Evolutionary conservation across 163 green algal species (phyloP).

Genomic region (Scenedesmus sp.): DNA sequence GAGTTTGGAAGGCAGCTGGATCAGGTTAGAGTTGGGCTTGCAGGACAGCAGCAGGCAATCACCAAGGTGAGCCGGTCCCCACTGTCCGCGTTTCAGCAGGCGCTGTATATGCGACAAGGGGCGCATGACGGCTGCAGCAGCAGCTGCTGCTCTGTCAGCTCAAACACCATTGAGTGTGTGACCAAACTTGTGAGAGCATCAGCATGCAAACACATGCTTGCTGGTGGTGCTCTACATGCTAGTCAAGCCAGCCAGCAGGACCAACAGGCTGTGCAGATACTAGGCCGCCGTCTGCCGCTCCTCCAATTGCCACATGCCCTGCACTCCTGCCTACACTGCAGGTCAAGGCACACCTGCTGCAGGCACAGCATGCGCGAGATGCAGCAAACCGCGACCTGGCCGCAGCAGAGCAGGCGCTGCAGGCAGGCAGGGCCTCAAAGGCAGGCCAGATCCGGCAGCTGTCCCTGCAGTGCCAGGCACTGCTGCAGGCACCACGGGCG

Average conservation of each 20-base stretch:
- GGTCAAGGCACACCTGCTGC: slow-evolving; percentile 13
- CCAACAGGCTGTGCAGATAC: not conserved
- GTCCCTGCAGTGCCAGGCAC: not conserved
- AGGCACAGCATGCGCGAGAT: slow-evolving; percentile 5
- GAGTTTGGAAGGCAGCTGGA: not conserved
- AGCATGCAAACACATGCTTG: too few relatives aligned
- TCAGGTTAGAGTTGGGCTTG: not conserved
- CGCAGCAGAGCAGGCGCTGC: slow-evolving; percentile 26
- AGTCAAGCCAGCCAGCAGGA: too few relatives aligned
- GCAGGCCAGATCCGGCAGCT: not conserved
- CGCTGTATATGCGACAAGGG: too few relatives aligned
- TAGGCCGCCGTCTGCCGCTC: not conserved
- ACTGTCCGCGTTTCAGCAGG: too few relatives aligned
- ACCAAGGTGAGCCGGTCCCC: not conserved
- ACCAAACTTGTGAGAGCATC: too few relatives aligned
- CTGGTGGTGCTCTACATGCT: not conserved
- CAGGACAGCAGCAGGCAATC: not conserved
- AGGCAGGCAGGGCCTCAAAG: not conserved
- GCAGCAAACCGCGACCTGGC: not conserved
- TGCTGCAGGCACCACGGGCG: not conserved
- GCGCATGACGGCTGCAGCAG: too few relatives aligned
- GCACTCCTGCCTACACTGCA: not conserved
- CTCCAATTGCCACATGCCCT: not conserved
- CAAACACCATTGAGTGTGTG: too few relatives aligned
- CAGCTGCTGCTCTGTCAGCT: too few relatives aligned